These are phyloP conservation scores for Eutrema heterophyllum DNA, from an alignment of 345 rosid species.

Conservation along the genomic window DNA sequence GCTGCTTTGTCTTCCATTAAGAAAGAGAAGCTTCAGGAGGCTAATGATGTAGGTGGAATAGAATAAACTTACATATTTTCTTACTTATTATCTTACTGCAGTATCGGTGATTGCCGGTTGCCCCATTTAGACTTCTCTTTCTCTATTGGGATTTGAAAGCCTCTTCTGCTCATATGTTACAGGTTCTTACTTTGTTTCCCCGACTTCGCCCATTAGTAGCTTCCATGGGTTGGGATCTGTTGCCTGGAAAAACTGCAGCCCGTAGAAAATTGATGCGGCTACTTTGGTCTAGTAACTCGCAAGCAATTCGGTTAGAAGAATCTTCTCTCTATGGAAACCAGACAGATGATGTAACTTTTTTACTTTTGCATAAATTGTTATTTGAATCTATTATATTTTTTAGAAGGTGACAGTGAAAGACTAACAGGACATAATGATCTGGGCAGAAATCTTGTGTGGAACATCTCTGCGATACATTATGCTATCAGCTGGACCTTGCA, in stretches of 20 bases:
- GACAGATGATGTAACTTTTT: conserved; percentile 60
- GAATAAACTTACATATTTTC: not conserved
- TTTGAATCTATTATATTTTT: not conserved
- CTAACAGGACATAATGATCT: conserved; percentile 28
- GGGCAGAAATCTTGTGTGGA: conserved; percentile 83
- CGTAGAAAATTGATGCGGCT: conserved; percentile 78
- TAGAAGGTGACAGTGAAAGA: conserved; percentile 20
- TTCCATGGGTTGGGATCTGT: conserved; percentile 95
- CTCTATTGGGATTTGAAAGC: conserved; percentile 2
- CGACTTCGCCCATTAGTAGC: conserved; percentile 81
- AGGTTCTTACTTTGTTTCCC: conserved; percentile 76
- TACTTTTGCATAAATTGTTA: not conserved
- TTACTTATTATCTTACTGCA: conserved; percentile 11
- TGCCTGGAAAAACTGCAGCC: conserved; percentile 63
- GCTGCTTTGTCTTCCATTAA: conserved; percentile 60
- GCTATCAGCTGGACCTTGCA: conserved; percentile 88
- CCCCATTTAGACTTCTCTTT: not conserved
- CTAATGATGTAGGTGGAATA: conserved; percentile 65
- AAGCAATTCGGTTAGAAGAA: conserved; percentile 64
- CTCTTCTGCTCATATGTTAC: conserved; percentile 28
- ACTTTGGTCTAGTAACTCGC: conserved; percentile 71
- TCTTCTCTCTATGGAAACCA: conserved; percentile 60
- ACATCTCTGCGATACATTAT: conserved; percentile 74
- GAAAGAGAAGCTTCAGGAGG: conserved; percentile 76
- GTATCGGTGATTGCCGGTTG: conserved; percentile 5